Evolutionary conservation across 1,284 basidiomycete species (phyloP), one percentile per base, ranked within the genome.

Genomic region (Leccinum proximum): DNA sequence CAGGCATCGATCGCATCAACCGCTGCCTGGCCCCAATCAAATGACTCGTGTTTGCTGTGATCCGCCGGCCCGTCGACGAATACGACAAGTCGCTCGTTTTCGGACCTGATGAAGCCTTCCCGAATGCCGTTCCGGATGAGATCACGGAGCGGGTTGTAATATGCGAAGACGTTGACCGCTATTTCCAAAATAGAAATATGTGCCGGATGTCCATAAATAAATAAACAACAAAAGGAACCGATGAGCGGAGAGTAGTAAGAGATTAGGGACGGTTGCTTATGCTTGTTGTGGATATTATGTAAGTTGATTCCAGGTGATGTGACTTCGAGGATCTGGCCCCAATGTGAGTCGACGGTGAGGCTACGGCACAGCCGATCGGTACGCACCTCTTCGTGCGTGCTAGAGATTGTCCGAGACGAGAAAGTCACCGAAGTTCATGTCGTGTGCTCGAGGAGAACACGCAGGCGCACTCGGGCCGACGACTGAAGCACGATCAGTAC

Each of bases 251-350:
- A 50, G 22, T 50, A 35, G 18, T n/a, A 16, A 9, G 38, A 18
- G 40, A 64, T 69, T 37, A 60, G 62, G 65, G 4, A 68, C 61
- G 33, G 26, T 14, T 40, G 72, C 85, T 67, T 72, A 92, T 91
- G 92, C 79, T 94, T 94, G 61, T 84, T 81, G 75, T 97, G 95
- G 65, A 97, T 94, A 22, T 93, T n/a, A n/a, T n/a, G n/a, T 93
- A 16, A 97, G 79, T 74, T 96, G 92, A 9, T 87, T 89, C 96
- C 96, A 98, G 3, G 95, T 96, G 50, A 90, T 84, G 26, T 26
- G 68, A 93, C 95, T 77, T 97, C 96, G 60, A 97, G 78, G 30
- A 95, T 80, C 90, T 93, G 67, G 5, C 5, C 26, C 48, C 18
- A 22, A 50, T 50, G 63, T 62, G 37, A 30, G 60, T 54, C 26